phyloP scores from a whole-genome alignment of 176 grass and related monocot genomes.

The barley (Hordeum vulgare) region DNA sequence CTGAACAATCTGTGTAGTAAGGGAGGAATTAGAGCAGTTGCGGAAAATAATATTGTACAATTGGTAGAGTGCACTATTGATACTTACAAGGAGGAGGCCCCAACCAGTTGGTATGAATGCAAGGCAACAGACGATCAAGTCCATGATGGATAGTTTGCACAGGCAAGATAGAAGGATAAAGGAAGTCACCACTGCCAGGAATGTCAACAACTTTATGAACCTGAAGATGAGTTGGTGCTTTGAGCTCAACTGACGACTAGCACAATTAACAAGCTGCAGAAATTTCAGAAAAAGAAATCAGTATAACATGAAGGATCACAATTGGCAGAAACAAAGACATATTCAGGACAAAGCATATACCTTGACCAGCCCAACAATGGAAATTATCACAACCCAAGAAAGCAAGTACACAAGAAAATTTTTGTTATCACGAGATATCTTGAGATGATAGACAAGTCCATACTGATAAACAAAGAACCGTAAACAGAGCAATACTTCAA shows the following conservation, averaged over 20 bases:
- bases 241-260: constrained; percentile 55
- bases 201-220: constrained; percentile 74
- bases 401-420: constrained; percentile 86
- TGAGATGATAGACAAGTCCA: constrained; percentile 90
- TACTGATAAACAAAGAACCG: constrained; percentile 97
- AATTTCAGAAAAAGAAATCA: not conserved
- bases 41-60: not conserved
- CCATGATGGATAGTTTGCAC: constrained; percentile 74
- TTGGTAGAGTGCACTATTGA: not conserved
- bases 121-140: constrained; percentile 75
- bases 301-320: not conserved
- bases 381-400: constrained; percentile 89
- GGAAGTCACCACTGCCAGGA: constrained; percentile 60
- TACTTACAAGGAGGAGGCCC: constrained; percentile 78
- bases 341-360: constrained; percentile 31
- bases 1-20: constrained; percentile 59
- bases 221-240: constrained; percentile 87
- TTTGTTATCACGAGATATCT: constrained; percentile 87
- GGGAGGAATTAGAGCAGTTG: not conserved
- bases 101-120: constrained; percentile 94
- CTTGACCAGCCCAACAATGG: constrained; percentile 82
- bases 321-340: not conserved
- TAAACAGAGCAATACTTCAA: constrained; percentile 75
- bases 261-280: constrained; percentile 67
- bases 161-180: constrained; percentile 60